These are phyloP conservation scores for Macrophomina pseudophaseolina DNA, from an alignment of 2,329 filamentous ascomycete genomes.

Conservation along the genomic window DNA sequence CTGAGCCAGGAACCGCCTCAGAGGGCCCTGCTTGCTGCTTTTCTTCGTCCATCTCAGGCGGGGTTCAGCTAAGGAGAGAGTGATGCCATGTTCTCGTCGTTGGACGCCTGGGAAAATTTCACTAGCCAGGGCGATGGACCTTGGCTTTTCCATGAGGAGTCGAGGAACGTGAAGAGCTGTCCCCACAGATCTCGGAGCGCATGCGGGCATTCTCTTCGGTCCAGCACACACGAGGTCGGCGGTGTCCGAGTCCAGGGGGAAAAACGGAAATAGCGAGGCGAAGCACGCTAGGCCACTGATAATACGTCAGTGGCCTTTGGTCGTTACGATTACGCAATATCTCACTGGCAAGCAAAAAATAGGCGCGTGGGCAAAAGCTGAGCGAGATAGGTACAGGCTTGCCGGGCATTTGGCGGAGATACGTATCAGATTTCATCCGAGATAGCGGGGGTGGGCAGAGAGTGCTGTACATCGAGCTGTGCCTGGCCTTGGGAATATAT, in stretches of 20 bases:
- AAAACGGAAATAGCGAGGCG: not conserved
- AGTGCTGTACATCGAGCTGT: constrained; percentile 7
- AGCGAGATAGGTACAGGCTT: not conserved
- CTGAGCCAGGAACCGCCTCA: not conserved
- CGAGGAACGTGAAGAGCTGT: not conserved
- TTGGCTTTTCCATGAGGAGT: not conserved
- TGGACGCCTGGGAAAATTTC: not conserved
- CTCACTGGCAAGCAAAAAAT: not conserved
- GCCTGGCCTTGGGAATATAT: not conserved
- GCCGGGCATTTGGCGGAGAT: not conserved
- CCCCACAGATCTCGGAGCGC: constrained; percentile 16
- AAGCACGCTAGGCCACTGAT: not conserved
- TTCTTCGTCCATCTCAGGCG: constrained; percentile 13
- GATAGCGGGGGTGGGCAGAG: not conserved
- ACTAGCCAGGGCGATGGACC: not conserved
- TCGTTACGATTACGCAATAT: constrained; percentile 11
- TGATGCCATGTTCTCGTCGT: not conserved
- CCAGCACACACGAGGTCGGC: not conserved
- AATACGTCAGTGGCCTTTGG: not conserved
- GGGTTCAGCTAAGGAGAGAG: not conserved
- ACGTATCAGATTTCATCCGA: constrained; percentile 1
- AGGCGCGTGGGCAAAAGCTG: not conserved
- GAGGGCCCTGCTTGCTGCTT: constrained; percentile 13
- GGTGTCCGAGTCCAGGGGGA: not conserved
- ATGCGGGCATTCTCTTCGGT: constrained; percentile 1